Evolutionary conservation across 768 basidiomycete genomes (phyloP).

Genomic region (Leccinum obscurum): DNA sequence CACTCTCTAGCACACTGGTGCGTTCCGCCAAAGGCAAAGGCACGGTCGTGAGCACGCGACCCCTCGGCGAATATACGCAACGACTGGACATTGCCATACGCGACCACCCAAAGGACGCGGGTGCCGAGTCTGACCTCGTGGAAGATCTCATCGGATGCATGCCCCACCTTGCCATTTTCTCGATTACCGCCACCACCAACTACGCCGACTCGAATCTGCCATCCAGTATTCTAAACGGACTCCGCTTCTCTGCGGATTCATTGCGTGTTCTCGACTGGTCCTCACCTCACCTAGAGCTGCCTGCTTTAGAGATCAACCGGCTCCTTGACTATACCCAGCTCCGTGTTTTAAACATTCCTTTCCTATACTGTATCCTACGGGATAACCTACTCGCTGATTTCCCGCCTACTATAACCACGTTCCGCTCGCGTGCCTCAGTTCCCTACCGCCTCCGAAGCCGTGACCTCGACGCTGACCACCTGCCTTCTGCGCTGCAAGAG

Average conservation of each 20-base stretch:
- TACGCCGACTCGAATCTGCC: not conserved
- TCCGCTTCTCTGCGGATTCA: not conserved
- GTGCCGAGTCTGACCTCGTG: not conserved
- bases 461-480: not conserved
- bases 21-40: not conserved
- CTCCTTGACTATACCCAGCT: not conserved
- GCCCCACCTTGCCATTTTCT: not conserved
- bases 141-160: not conserved
- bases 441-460: not conserved
- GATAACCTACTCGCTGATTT: not conserved
- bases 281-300: not conserved
- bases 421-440: not conserved
- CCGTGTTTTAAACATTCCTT: not conserved
- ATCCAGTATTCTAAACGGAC: not conserved
- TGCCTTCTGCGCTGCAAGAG: not conserved
- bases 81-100: not conserved
- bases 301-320: not conserved
- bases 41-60: not conserved
- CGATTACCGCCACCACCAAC: not conserved
- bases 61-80: not conserved
- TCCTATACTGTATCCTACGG: fast-evolving
- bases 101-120: not conserved
- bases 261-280: not conserved
- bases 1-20: not conserved
- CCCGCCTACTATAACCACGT: not conserved